Base-by-base conservation (phyloP, 2,329 filamentous ascomycete species). In the Sporothrix dimorphospora region DNA sequence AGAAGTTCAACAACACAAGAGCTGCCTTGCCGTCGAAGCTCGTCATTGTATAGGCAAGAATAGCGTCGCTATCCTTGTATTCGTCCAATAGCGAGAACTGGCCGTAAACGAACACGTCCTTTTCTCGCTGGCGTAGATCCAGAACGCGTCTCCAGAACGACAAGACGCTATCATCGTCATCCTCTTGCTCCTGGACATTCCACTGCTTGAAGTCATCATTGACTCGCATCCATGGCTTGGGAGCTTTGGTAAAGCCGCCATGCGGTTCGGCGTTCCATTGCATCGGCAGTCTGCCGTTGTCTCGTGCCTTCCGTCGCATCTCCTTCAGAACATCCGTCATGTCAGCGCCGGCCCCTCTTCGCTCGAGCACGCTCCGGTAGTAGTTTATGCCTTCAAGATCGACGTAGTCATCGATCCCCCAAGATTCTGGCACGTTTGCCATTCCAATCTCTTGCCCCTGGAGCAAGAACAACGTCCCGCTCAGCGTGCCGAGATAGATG, bases 401-500 rank as follows among this genome's bases (percentile, higher is more conserved):
- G 47, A 51, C 47, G 19, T 51, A 51, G 47, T 51, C 47, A 14
- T 51, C 47, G 4, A 51, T 51, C 14, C 47, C 19, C 47, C 47
- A 51, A 6, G 47, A 51, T 6, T 16, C 47, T 8, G 47, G 47
- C 4, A 51, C 7, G 47, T 51, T 51, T 8, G 47, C 47, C 47
- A 51, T 51, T 1, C 47, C 47, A 51, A 51, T 51, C 47, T 51
- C 47, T 14, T 51, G 47, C 9, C 47, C 47, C 7, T 51, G 47
- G 2, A 51, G 47, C 4, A 51, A n/a, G 7, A 51, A 51, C 4
- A 51, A n/a, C 27, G 87, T 89, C 1, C 87, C 87, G 0, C 82
- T 83, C 70, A 87, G 78, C 0, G 82, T 80, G 1, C 78, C 77
- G 65, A 84, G 79, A 78, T 85, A 81, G 19, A 86, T 78, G 1